Percentiles rank a stretch among this genome's conserved stretches.
Evolutionary conservation across 108 stramenopile genomes (phyloP).

Genomic region (Skeletonema marinoi): DNA sequence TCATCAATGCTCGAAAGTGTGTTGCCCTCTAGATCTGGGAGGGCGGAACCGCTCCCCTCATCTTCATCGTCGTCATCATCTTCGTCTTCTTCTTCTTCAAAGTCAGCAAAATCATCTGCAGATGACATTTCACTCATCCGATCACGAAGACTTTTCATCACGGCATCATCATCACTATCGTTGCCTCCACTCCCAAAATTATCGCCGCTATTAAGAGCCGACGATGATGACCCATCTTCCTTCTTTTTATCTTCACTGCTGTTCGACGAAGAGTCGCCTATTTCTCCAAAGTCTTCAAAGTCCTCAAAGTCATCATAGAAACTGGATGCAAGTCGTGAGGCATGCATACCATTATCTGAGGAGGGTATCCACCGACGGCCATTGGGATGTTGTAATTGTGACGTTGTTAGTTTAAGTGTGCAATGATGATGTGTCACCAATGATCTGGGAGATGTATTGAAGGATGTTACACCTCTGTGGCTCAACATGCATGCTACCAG

Average conservation of each 20-base stretch:
- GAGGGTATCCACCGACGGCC: background rate
- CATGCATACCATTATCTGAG: background rate
- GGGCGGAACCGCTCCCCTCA: constrained; percentile 31
- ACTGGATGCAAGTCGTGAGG: constrained; percentile 15
- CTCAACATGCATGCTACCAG: background rate
- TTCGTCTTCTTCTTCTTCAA: constrained; percentile 44
- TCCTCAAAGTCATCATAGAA: constrained; percentile 69
- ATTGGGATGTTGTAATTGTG: background rate
- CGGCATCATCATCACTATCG: constrained; percentile 64
- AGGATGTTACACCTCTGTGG: background rate
- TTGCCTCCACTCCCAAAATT: constrained; percentile 12
- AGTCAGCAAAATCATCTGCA: constrained; percentile 46
- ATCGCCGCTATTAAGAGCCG: constrained; percentile 20
- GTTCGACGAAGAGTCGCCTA: constrained; percentile 9
- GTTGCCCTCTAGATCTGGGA: constrained; percentile 34
- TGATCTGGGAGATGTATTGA: background rate
- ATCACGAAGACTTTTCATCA: constrained; percentile 50
- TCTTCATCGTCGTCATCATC: constrained; percentile 35
- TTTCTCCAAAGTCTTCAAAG: constrained; percentile 44
- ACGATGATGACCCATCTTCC: background rate
- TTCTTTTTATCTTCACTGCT: background rate
- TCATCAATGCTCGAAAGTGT: constrained; percentile 61
- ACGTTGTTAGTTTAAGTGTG: background rate
- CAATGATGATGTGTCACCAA: background rate
- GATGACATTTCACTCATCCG: constrained; percentile 28